Evolutionary conservation across 2,329 filamentous ascomycete genomes (phyloP), one percentile per base, ranked within the genome.

Genomic region (Ophiosphaerella herpotricha): DNA sequence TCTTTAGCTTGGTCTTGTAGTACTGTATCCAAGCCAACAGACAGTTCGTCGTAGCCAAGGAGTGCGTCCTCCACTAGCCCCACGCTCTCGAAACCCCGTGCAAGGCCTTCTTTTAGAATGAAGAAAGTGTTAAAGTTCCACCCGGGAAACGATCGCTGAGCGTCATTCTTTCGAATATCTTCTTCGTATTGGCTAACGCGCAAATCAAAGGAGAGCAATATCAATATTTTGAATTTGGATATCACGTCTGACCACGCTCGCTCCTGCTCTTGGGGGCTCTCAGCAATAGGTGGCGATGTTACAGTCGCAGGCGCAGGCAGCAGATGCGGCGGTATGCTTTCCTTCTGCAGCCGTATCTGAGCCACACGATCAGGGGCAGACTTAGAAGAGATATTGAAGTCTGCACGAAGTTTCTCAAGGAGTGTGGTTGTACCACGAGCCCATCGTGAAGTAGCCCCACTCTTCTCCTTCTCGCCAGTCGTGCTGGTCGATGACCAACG

Each of bases 121-220:
- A 99, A 99, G 71, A 99, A 99, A 0, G 94, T 99, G 74, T 94
- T 97, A 70, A 99, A 99, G 68, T 99, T 99, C 94, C 94, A 99
- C 0, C 94, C 94, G 0, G 94, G 94, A 14, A 99, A 76, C 31
- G 80, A 86, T 39, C 93, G 83, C 71, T 97, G 92, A 0, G 87
- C 84, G 62, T 97, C 93, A 67, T 92, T 94, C 72, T 97, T 94
- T 55, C 90, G 89, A 60, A 99, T 96, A 61, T 99, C 94, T 52
- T 97, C 92, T 73, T 99, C 94, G 71, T 99, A 99, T 65, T 97
- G 93, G 16, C 84, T 86, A 1, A 99, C 94, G 7, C 94, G 85
- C 61, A 87, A 81, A 74, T 97, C 93, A 68, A 99, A 99, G 1
- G 92, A 96, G 5, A 85, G 84, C 23, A 99, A 77, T 43, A 99